phyloP scores from a whole-genome alignment of 257 asterid species.

The Nicotiana tomentosiformis region DNA sequence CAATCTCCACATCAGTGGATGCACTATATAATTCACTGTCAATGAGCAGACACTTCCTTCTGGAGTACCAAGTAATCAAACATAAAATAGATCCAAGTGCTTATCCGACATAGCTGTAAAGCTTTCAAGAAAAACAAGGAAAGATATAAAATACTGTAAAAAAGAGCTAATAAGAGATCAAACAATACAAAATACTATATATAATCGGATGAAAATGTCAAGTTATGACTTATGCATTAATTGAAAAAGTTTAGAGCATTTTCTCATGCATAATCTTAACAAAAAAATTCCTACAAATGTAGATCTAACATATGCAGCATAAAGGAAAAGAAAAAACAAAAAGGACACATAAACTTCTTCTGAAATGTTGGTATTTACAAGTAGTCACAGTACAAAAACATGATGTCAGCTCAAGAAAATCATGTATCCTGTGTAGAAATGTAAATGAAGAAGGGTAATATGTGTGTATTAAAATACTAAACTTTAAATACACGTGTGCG shows the following conservation, averaged over 20 bases:
- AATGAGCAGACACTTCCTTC: neutral
- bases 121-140: neutral
- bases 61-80: neutral
- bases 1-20: neutral
- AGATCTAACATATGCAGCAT: neutral
- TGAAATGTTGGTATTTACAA: too few relatives aligned
- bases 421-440: neutral
- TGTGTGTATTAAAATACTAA: too few relatives aligned
- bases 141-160: neutral
- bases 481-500: too few relatives aligned
- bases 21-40: neutral
- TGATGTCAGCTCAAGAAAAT: neutral
- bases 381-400: neutral
- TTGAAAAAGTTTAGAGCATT: neutral
- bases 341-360: neutral
- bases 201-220: neutral
- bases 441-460: too few relatives aligned
- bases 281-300: neutral
- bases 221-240: neutral
- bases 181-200: neutral
- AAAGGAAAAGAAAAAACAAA: neutral
- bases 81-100: slow-evolving; percentile 3
- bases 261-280: neutral
- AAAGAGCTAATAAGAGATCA: neutral
- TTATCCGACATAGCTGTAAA: neutral